Percentiles rank a stretch among this genome's conserved stretches.
Conservation (phyloP, 352 stramenopile species). For the Phytophthora brassicae region DNA sequence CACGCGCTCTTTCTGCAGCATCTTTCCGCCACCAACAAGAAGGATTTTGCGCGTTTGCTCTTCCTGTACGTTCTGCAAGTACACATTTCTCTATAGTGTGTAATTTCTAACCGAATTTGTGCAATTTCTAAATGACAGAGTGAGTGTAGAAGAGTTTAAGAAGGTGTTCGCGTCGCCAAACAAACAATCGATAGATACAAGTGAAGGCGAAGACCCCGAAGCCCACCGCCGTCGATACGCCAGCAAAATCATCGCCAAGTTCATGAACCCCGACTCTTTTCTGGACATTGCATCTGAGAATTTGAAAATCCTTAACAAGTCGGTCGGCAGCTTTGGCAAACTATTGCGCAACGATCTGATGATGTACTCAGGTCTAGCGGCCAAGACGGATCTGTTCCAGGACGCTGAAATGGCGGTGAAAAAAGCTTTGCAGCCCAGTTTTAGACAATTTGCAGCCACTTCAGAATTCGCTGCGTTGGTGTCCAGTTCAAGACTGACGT, state of each 20-base stretch:
- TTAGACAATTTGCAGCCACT: slow-evolving; percentile 59
- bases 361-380: slow-evolving; percentile 70
- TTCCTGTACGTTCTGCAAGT: slow-evolving; percentile 74
- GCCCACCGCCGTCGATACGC: slow-evolving; percentile 65
- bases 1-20: slow-evolving; percentile 84
- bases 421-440: slow-evolving; percentile 67
- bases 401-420: slow-evolving; percentile 78
- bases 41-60: slow-evolving; percentile 73
- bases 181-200: slow-evolving; percentile 3
- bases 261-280: slow-evolving; percentile 83
- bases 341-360: slow-evolving; percentile 75
- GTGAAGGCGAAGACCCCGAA: slow-evolving; percentile 27
- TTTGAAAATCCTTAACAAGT: slow-evolving; percentile 77
- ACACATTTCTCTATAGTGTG: neutral
- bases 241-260: slow-evolving; percentile 87
- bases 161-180: slow-evolving; percentile 44
- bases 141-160: slow-evolving; percentile 89
- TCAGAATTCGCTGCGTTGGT: slow-evolving; percentile 61
- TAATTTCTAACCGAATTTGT: neutral
- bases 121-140: slow-evolving; percentile 1
- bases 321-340: slow-evolving; percentile 76
- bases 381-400: slow-evolving; percentile 76
- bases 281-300: slow-evolving; percentile 81
- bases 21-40: slow-evolving; percentile 62
- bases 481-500: slow-evolving; percentile 57